phyloP scores from a whole-genome alignment of 2,329 filamentous ascomycete species.

The Trichoderma sp. region DNA sequence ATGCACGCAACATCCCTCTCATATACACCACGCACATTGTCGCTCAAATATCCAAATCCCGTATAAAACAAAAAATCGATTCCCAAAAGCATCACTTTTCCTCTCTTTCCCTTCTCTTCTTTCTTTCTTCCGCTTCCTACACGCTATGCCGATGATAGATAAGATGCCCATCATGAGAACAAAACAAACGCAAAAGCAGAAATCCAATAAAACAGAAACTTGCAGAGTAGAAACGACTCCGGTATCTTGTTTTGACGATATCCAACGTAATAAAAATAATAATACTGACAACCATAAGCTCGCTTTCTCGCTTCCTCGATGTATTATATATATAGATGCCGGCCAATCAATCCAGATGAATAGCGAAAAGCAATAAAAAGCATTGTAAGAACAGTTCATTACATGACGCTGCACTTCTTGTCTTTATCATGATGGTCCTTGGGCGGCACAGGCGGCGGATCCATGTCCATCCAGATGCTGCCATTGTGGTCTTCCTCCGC shows the following conservation, averaged over 20 bases:
- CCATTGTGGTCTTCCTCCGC: conserved; percentile 36
- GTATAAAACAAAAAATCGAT: neutral
- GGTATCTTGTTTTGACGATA: neutral
- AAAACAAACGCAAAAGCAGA: neutral
- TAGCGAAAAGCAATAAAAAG: neutral
- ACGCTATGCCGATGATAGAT: conserved; percentile 5
- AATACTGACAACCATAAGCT: neutral
- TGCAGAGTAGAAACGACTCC: neutral
- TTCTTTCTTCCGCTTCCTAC: neutral
- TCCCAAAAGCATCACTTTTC: neutral
- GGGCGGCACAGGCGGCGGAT: conserved; percentile 39
- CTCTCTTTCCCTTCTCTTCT: neutral
- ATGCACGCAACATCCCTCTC: neutral
- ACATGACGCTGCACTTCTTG: conserved; percentile 55
- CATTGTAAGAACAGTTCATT: conserved; percentile 7
- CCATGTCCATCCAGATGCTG: conserved; percentile 57
- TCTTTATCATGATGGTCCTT: conserved; percentile 42
- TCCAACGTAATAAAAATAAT: neutral
- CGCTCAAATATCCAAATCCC: neutral
- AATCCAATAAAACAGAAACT: neutral
- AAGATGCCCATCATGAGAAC: neutral
- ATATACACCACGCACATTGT: neutral
- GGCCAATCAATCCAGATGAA: neutral
- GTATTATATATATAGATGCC: neutral
- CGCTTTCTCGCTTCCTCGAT: neutral